Base-by-base conservation (phyloP, 176 grass and related monocot species). In the Ananas comosus region DNA sequence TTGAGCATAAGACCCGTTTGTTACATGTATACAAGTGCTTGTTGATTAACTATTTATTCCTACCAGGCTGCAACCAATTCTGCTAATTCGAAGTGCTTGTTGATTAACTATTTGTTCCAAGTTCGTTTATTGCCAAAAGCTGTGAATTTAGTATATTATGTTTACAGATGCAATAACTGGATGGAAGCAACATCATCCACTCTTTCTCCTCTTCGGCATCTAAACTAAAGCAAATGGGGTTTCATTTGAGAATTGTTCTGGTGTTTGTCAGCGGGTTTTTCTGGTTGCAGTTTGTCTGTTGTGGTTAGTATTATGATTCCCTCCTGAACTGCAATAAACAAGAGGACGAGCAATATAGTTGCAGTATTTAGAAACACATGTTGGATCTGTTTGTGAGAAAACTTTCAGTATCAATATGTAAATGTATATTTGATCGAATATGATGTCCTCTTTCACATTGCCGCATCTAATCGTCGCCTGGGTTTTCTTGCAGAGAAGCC, bases 231-330 rank as follows among this genome's bases (percentile, higher is more conserved):
- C 53, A 57, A 74, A 95, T 86, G 94, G 86, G 85, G 79, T 51
- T 88, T 8, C 80, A 65, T 73, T 74, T 78, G 49, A 90, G 79
- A 77, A 22, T 90, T 81, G 48, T 82, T 63, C n/a, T 99, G 65
- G 71, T 57, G 51, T 83, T n/a, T 66, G 23, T 92, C 64, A 54
- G 74, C 51, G 74, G 19, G 69, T 33, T 80, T 65, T 63, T 99
- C 65, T 73, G 81, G 50, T 24, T 88, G 49, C 68, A 80, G 58
- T 77, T 69, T 72, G 77, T 76, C 73, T 83, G 64, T 14, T 83
- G 74, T 68, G 94, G 89, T 99, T 81, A 81, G 82, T 76, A 81
- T 71, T 18, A 51, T 18, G 12, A 51, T 64, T 17, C 76, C 21
- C 9, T 42, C 3, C 25, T 72, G 48, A 65, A 68, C 65, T 78